Conservation (phyloP, 2,329 filamentous ascomycete genomes). For the Epicoccum nigrum region DNA sequence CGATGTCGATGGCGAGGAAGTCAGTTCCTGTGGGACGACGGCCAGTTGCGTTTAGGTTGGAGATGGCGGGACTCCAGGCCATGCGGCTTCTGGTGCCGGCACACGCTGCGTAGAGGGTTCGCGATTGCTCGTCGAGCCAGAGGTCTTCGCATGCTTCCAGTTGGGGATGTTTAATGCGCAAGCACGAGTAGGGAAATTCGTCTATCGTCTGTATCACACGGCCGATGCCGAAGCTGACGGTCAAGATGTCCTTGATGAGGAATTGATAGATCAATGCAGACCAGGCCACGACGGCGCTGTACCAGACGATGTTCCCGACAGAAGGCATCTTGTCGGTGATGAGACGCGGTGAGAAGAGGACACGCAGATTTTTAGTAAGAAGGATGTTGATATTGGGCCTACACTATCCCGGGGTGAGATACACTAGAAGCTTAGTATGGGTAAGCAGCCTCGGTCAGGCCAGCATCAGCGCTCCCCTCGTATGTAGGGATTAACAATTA, state of each 20-base stretch:
- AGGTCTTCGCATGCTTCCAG: slow-evolving; percentile 41
- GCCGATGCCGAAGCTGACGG: slow-evolving; percentile 31
- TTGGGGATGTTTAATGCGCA: slow-evolving; percentile 29
- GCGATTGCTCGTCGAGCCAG: slow-evolving; percentile 36
- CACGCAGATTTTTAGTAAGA: background rate
- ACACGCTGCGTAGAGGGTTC: slow-evolving; percentile 40
- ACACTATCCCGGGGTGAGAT: background rate
- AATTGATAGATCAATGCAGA: slow-evolving; percentile 37
- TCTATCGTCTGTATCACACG: slow-evolving; percentile 36
- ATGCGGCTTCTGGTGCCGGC: slow-evolving; percentile 27
- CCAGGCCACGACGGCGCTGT: slow-evolving; percentile 32
- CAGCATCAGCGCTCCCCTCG: slow-evolving; percentile 9
- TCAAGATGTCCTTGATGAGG: slow-evolving; percentile 30
- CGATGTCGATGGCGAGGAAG: slow-evolving; percentile 38
- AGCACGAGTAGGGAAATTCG: slow-evolving; percentile 37
- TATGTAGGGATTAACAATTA: too few relatives aligned
- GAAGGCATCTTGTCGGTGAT: slow-evolving; percentile 2
- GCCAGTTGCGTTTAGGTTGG: slow-evolving; percentile 28
- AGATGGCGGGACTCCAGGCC: slow-evolving; percentile 35
- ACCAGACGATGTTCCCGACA: slow-evolving; percentile 15
- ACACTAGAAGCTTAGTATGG: slow-evolving; percentile 6
- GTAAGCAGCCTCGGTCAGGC: background rate
- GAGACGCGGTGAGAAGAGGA: background rate
- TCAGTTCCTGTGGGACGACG: slow-evolving; percentile 32
- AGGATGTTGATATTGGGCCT: background rate